phyloP scores from a whole-genome alignment of 768 basidiomycete genomes.

The Pisolithus marmoratus region DNA sequence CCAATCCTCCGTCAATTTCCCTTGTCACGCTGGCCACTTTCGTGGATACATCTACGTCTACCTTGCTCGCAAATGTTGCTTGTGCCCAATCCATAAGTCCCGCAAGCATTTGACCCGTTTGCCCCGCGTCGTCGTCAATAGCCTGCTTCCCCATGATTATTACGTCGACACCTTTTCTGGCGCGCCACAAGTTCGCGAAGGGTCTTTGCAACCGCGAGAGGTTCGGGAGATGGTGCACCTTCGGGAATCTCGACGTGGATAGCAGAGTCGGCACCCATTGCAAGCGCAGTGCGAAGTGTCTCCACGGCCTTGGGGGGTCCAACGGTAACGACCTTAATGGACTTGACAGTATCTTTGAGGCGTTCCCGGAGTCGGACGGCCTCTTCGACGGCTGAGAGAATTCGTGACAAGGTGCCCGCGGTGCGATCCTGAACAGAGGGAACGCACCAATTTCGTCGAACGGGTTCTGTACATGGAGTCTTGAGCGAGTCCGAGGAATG shows the following conservation, averaged over 20 bases:
- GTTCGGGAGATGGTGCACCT: slow-evolving; percentile 69
- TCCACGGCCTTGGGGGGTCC: slow-evolving; percentile 88
- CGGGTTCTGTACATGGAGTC: slow-evolving; percentile 62
- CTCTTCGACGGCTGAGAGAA: slow-evolving; percentile 81
- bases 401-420: background rate
- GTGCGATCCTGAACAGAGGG: background rate
- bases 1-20: slow-evolving; percentile 93
- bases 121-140: slow-evolving; percentile 93
- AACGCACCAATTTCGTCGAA: slow-evolving; percentile 95
- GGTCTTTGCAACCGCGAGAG: slow-evolving; percentile 85
- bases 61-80: slow-evolving; percentile 90
- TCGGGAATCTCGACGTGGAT: slow-evolving; percentile 88
- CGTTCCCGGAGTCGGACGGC: slow-evolving; percentile 90
- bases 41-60: slow-evolving; percentile 61
- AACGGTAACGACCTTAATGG: slow-evolving; percentile 91
- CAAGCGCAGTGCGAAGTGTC: slow-evolving; percentile 90
- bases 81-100: slow-evolving; percentile 90
- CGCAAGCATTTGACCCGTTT: slow-evolving; percentile 97
- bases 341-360: slow-evolving; percentile 68
- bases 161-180: slow-evolving; percentile 62
- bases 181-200: slow-evolving; percentile 70
- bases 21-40: slow-evolving; percentile 68
- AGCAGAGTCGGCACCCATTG: slow-evolving; percentile 94
- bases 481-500: background rate
- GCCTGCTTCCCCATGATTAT: slow-evolving; percentile 98